phyloP scores from a whole-genome alignment of 2,329 filamentous ascomycete genomes.

The Bipolaris victoriae region DNA sequence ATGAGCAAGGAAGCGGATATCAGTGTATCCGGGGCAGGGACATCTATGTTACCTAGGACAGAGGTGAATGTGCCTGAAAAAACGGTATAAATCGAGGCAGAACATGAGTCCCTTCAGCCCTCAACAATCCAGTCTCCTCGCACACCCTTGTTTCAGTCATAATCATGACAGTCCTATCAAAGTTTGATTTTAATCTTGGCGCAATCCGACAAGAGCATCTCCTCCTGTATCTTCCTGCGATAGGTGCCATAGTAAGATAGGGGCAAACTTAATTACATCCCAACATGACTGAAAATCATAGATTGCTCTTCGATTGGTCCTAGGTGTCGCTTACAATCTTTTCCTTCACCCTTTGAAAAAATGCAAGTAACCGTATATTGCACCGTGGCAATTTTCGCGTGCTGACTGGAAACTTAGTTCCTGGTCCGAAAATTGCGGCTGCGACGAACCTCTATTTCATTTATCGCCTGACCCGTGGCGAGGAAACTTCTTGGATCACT shows the following conservation, averaged over 20 bases:
- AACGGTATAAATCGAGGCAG: background rate
- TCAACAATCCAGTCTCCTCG: background rate
- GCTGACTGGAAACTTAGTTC: background rate
- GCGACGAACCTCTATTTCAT: background rate
- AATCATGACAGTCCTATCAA: background rate
- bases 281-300: background rate
- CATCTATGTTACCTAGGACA: background rate
- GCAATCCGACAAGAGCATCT: background rate
- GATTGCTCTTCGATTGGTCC: background rate
- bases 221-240: background rate
- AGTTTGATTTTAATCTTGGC: background rate
- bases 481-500: background rate
- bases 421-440: background rate
- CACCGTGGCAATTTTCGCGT: background rate
- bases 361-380: slow-evolving; percentile 1
- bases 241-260: background rate
- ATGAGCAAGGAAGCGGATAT: background rate
- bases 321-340: background rate
- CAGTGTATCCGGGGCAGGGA: background rate
- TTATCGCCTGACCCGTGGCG: background rate
- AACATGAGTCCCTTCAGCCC: background rate
- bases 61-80: background rate
- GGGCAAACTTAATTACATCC: background rate
- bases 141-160: background rate
- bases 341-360: slow-evolving; percentile 4